Evolutionary conservation across 202 grass and related monocot genomes (phyloP).

Genomic region (Bolboschoenoplectus hybrid): DNA sequence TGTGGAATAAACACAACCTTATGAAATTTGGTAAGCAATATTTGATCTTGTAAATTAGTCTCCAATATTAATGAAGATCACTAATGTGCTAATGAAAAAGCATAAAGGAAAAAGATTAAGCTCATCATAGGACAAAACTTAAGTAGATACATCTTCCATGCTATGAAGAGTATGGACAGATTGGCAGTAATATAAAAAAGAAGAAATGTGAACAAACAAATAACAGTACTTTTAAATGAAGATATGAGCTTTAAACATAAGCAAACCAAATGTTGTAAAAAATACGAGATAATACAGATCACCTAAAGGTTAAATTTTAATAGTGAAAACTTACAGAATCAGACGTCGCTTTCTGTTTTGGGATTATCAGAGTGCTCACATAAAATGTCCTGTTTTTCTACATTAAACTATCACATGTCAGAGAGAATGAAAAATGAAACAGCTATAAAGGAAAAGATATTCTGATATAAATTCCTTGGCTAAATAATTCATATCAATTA

Average conservation of each 20-base stretch:
- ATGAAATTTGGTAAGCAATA: background rate
- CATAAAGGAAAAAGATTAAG: background rate
- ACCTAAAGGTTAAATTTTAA: slow-evolving; percentile 25
- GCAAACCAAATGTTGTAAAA: slow-evolving; percentile 11
- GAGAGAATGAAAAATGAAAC: background rate
- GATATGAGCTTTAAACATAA: slow-evolving; percentile 16
- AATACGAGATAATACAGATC: slow-evolving; percentile 29
- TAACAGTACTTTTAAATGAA: slow-evolving; percentile 1
- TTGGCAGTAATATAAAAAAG: background rate
- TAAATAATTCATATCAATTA: background rate
- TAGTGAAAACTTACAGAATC: slow-evolving; percentile 79
- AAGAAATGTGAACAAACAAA: background rate
- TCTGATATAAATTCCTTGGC: background rate
- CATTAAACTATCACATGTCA: slow-evolving; percentile 34
- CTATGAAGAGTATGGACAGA: background rate
- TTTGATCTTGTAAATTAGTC: background rate
- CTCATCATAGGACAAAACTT: background rate
- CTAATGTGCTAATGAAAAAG: background rate
- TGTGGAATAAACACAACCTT: background rate
- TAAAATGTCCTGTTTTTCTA: slow-evolving; percentile 97
- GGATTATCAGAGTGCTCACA: slow-evolving; percentile 92
- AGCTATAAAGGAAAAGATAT: background rate
- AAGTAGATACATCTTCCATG: background rate
- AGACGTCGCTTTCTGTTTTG: slow-evolving; percentile 94
- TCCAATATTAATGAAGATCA: background rate